These are phyloP conservation scores for Chlamydomonas schloesseri DNA, from an alignment of 139 green algal genomes.

Conservation along the genomic window DNA sequence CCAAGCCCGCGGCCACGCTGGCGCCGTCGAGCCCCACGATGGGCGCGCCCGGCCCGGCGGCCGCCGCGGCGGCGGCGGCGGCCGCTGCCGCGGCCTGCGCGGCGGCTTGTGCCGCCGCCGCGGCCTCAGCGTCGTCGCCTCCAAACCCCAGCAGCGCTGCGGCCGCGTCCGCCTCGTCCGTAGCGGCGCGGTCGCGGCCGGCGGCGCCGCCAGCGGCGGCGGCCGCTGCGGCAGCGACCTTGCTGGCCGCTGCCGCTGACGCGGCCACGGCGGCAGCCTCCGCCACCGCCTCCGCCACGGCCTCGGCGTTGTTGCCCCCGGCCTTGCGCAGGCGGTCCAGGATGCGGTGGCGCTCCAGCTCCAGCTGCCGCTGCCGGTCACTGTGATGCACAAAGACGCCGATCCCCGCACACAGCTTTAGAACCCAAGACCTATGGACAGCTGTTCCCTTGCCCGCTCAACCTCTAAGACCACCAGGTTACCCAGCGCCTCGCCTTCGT, in stretches of 20 bases:
- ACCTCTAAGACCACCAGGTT: too few relatives aligned
- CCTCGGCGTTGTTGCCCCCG: not conserved
- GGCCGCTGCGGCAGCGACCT: not conserved
- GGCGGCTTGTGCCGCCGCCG: not conserved
- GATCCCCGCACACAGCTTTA: too few relatives aligned
- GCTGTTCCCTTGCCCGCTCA: too few relatives aligned
- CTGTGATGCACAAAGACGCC: not conserved
- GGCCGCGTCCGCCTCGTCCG: slow-evolving; percentile 72
- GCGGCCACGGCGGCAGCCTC: slow-evolving; percentile 1
- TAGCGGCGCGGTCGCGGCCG: not conserved
- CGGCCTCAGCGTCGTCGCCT: slow-evolving; percentile 16
- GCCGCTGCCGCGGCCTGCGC: slow-evolving; percentile 10
- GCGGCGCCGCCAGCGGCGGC: not conserved
- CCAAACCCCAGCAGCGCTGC: slow-evolving; percentile 68
- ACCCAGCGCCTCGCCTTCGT: too few relatives aligned
- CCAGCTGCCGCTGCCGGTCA: slow-evolving; percentile 28
- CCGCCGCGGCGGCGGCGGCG: not conserved
- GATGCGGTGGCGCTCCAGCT: slow-evolving; percentile 25
- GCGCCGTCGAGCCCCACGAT: not conserved
- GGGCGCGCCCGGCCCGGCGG: not conserved
- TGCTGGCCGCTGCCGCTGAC: not conserved
- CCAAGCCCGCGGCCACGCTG: not conserved
- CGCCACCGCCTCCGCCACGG: slow-evolving; percentile 31
- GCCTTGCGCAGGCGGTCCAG: slow-evolving; percentile 20
- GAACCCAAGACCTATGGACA: too few relatives aligned